A percentile compares a stretch with the other conserved stretches of the same genome.
phyloP scores from a whole-genome alignment of 2,329 filamentous ascomycete species.

The Helminthosporium solani region DNA sequence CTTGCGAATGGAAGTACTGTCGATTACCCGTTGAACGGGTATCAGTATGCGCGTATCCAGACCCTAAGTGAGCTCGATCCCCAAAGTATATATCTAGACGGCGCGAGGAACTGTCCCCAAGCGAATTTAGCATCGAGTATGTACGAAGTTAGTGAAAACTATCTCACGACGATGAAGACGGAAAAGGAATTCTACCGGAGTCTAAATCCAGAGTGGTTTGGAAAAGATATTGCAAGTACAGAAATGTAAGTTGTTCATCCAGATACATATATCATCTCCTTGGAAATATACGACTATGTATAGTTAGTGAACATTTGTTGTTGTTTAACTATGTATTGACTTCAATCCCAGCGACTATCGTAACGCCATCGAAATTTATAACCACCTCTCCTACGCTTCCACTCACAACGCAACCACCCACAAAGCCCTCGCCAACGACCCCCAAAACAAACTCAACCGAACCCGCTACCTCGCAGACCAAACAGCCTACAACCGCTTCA shows the following conservation, averaged over 20 bases:
- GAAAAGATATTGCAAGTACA: slow-evolving; percentile 41
- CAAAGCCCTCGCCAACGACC: slow-evolving; percentile 27
- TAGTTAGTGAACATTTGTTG: neutral
- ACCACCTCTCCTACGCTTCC: slow-evolving; percentile 57
- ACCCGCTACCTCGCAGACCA: slow-evolving; percentile 51
- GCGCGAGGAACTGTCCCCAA: slow-evolving; percentile 47
- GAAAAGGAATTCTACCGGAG: slow-evolving; percentile 48
- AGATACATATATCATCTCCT: neutral
- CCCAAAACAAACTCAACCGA: neutral
- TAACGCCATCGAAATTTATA: slow-evolving; percentile 56
- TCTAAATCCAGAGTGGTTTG: slow-evolving; percentile 48
- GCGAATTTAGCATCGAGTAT: slow-evolving; percentile 40
- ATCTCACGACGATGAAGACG: slow-evolving; percentile 41
- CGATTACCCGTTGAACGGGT: slow-evolving; percentile 54
- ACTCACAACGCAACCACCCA: slow-evolving; percentile 52
- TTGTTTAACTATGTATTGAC: neutral
- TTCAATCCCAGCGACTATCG: slow-evolving; percentile 46
- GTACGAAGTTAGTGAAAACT: slow-evolving; percentile 48
- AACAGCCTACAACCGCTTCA: slow-evolving; percentile 46
- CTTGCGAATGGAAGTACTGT: slow-evolving; percentile 52
- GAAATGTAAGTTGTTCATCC: slow-evolving; percentile 22
- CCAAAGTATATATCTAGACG: slow-evolving; percentile 53
- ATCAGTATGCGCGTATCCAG: slow-evolving; percentile 58
- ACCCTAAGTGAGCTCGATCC: slow-evolving; percentile 50
- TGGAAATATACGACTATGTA: too few species aligned